These are phyloP conservation scores for Leishmania amazonensis DNA, from an alignment of 208 protist species.

Conservation along the genomic window DNA sequence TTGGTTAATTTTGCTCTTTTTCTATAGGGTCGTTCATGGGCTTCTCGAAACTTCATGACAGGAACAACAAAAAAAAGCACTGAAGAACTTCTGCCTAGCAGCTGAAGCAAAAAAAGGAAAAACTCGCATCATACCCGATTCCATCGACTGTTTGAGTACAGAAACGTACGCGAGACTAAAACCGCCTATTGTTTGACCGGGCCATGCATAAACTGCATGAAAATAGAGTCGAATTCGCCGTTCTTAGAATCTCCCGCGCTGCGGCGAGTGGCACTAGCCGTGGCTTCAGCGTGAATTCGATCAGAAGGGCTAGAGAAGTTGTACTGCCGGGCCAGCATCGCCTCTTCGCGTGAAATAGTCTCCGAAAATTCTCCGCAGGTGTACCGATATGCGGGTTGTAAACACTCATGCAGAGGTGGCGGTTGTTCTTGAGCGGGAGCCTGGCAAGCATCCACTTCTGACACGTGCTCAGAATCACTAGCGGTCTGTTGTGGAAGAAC, in stretches of 20 bases:
- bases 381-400: constrained; percentile 28
- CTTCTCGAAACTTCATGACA: background rate
- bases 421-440: background rate
- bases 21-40: background rate
- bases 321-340: constrained; percentile 32
- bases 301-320: constrained; percentile 27
- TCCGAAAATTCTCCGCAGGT: constrained; percentile 27
- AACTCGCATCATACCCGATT: background rate
- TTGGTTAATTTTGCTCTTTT: background rate
- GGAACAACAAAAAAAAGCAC: background rate
- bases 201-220: constrained; percentile 26
- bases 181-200: background rate
- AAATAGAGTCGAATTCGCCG: constrained; percentile 28
- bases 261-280: constrained; percentile 11
- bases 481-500: constrained; percentile 11
- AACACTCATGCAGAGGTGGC: background rate
- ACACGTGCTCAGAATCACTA: background rate
- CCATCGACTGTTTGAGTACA: background rate
- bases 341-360: constrained; percentile 29
- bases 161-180: background rate
- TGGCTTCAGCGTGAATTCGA: constrained; percentile 12
- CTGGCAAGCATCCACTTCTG: background rate
- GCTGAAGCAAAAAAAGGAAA: constrained; percentile 9
- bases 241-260: constrained; percentile 1
- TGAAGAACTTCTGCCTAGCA: background rate